Base-by-base conservation (phyloP, 805 yeast species). In the Zygosaccharomyces bailii region DNA sequence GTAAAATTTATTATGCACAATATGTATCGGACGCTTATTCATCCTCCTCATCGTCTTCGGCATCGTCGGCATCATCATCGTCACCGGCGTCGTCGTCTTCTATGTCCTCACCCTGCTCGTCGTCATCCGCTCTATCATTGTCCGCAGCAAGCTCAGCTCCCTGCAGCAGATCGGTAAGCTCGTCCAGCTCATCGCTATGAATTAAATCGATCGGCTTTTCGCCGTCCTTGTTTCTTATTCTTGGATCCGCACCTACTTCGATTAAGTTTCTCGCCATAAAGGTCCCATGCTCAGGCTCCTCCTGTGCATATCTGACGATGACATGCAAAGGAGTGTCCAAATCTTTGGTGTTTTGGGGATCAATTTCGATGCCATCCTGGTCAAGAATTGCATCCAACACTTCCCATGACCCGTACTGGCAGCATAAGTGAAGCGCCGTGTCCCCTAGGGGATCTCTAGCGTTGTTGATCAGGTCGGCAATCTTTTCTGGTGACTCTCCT, bases 161-260 rank as follows among this genome's bases (percentile, higher is more conserved):
- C 56, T 88, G 85, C 51, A 91, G 73, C 24, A 80, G 67, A 55
- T 80, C 80, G 33, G 71, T 70, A 49, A 91, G 71, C 44, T 77
- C 74, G 2, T 72, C 76, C 46, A 80, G 69, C 11, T 81, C 78
- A 17, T 72, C 71, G 6, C 76, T 74, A 20, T 65, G 69, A 11
- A 78, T 82, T 48, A 89, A 71, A 53, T 87, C 88, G 31, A 84
- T 73, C 5, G 98, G 95, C 54, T 78, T 86, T 55, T 82, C 75
- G 18, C 86, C 86, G 31, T 73, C 70, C 29, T 72, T 74, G 59
- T 85, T 85, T 51, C 63, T 73, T 13, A 76, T 60, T 39, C 75
- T 72, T 2, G 95, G 86, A 65, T 90, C 93, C 1, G 93, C 82
- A 2, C 99, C 98, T 21, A 95, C 96, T 57, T 90, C 96, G 32